Percentiles rank a stretch among this genome's conserved stretches.
phyloP scores from a whole-genome alignment of 441 rosid species.

The Dalechampia spathulata region DNA sequence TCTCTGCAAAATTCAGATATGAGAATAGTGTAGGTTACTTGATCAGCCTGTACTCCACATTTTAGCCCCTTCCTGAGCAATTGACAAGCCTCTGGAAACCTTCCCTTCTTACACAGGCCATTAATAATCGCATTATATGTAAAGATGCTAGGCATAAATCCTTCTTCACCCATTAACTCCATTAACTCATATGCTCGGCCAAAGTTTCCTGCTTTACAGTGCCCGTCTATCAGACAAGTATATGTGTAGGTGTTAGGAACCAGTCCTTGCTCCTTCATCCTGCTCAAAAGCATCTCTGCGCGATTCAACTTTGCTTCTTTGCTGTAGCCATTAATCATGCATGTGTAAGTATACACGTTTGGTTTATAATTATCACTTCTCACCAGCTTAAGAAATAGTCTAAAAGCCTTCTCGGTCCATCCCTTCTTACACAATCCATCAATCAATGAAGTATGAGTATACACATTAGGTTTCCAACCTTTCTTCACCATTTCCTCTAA shows the following conservation, averaged over 20 bases:
- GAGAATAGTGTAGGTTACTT: conserved; percentile 74
- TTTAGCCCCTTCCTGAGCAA: no score
- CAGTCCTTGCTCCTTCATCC: conserved; percentile 84
- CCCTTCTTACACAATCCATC: conserved; percentile 90
- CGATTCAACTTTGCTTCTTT: conserved; percentile 67
- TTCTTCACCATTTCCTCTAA: conserved; percentile 75
- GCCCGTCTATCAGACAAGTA: conserved; percentile 63
- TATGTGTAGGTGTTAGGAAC: conserved; percentile 64
- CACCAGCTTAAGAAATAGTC: conserved; percentile 77
- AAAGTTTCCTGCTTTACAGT: conserved; percentile 63
- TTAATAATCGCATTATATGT: conserved; percentile 53
- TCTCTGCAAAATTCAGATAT: conserved; percentile 65
- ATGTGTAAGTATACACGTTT: conserved; percentile 68
- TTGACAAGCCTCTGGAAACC: conserved; percentile 54
- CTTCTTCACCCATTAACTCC: conserved; percentile 56
- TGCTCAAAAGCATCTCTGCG: conserved; percentile 76
- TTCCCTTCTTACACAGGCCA: conserved; percentile 63
- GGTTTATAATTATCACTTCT: conserved; percentile 76
- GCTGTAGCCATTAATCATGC: conserved; percentile 85
- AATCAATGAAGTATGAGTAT: conserved; percentile 70
- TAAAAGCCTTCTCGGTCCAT: conserved; percentile 90
- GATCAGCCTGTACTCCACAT: no score
- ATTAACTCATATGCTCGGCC: conserved; percentile 67
- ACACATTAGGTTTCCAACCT: conserved; percentile 88
- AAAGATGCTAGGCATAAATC: conserved; percentile 51